Base-by-base conservation (phyloP, 768 basidiomycete species). In the Filobasidium floriforme region DNA sequence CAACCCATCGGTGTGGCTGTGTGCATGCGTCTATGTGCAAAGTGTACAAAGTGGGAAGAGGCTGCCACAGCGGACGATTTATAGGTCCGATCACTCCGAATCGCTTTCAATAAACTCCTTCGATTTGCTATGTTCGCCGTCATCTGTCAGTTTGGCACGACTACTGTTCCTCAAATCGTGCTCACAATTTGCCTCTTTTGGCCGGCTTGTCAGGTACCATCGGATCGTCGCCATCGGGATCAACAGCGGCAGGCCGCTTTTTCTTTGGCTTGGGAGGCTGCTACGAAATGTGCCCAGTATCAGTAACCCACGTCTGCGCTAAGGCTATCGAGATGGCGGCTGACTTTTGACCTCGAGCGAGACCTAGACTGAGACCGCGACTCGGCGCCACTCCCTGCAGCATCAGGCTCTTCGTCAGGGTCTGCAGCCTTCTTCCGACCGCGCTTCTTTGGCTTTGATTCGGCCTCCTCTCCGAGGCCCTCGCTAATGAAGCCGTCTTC, bases 401-500 rank as follows among this genome's bases (percentile, higher is more conserved):
- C 63, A 40, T 62, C 37, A 41, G 32, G 60, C 41, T 65, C 69
- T 24, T 68, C 67, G 18, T 49, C 55, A 19, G 60, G 61, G 7
- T 59, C 66, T 44, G 41, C 63, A 59, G 66, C 70, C 51, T 64
- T 73, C 68, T 60, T 73, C 26, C 54, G 76, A 68, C 73, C 73
- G 43, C 71, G 87, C 76, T 88, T 89, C 81, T 87, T 89, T 41
- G 80, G 74, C 46, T 83, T 82, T 29, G 88, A 90, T 11, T 88
- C 89, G 15, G 84, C 86, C 44, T 91, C 90, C 11, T 89, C 89
- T 68, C 80, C 24, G 90, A 84, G 5, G 87, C 85, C 12, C 88
- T 83, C 80, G 88, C 90, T 82, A 89, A 91, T 49, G 83, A 75
- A 43, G 80, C 76, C 70, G 81, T 81, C 82, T 83, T 67, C 41